Evolutionary conservation across 208 protist species (phyloP).

Genomic region (Trypanosoma conorhini): DNA sequence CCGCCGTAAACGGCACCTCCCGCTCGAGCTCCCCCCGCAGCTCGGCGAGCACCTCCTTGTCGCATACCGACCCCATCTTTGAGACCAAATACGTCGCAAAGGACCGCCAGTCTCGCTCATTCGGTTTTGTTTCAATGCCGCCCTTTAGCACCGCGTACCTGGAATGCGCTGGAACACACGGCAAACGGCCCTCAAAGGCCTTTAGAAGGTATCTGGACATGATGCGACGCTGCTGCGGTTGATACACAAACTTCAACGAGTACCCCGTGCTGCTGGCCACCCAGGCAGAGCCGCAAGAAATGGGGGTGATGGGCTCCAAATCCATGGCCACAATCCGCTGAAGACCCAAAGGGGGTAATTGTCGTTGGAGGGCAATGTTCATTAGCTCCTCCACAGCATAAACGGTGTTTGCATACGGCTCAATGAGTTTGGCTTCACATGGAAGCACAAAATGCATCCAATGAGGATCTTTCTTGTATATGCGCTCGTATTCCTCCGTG

Average conservation of each 20-base stretch:
- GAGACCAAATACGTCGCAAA: conserved; percentile 74
- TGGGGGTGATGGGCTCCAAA: conserved; percentile 71
- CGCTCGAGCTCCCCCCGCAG: conserved; percentile 64
- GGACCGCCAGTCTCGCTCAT: conserved; percentile 86
- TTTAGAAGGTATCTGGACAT: conserved; percentile 55
- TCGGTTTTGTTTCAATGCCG: conserved; percentile 64
- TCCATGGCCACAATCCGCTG: conserved; percentile 84
- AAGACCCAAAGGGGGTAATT: conserved; percentile 52
- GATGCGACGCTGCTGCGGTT: conserved; percentile 67
- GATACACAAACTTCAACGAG: conserved; percentile 73
- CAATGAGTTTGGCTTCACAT: conserved; percentile 52
- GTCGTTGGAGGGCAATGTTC: conserved; percentile 49
- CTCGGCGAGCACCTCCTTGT: conserved; percentile 16
- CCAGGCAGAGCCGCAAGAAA: conserved; percentile 60
- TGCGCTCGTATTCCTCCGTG: conserved; percentile 64
- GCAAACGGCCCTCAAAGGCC: conserved; percentile 76
- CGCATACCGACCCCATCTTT: conserved; percentile 66
- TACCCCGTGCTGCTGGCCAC: conserved; percentile 84
- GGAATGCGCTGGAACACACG: conserved; percentile 44
- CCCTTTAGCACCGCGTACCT: conserved; percentile 82
- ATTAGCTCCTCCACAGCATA: conserved; percentile 75
- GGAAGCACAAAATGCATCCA: conserved; percentile 61
- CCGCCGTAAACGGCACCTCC: conserved; percentile 78
- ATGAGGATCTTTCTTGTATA: conserved; percentile 49
- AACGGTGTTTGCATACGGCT: conserved; percentile 69